phyloP scores from a whole-genome alignment of 1,284 basidiomycete genomes.

The Inonotus obliquus region DNA sequence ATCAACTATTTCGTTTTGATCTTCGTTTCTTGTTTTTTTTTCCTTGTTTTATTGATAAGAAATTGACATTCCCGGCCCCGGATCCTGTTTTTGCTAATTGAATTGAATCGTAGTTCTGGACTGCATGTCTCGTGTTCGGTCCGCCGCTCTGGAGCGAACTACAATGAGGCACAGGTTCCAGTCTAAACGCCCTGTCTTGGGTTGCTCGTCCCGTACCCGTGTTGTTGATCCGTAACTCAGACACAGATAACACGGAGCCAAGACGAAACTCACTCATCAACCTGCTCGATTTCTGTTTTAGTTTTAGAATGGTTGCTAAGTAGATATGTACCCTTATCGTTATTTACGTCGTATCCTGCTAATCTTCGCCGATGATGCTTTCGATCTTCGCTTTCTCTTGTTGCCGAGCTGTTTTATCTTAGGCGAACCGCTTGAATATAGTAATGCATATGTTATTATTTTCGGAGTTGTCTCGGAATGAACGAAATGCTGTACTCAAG shows the following conservation, averaged over 20 bases:
- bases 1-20: neutral
- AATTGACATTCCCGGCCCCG: neutral
- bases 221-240: neutral
- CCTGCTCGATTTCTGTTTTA: neutral
- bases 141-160: constrained; percentile 88
- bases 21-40: constrained; percentile 8
- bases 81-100: constrained; percentile 9
- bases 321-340: neutral
- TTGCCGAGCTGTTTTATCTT: neutral
- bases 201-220: neutral
- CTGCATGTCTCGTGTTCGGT: constrained; percentile 80
- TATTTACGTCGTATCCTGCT: neutral
- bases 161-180: neutral
- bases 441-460: neutral
- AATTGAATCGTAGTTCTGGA: constrained; percentile 64
- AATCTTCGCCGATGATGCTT: neutral
- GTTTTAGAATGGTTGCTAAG: neutral
- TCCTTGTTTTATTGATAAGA: neutral
- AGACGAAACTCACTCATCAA: neutral
- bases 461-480: neutral
- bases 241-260: neutral
- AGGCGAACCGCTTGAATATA: neutral
- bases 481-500: neutral
- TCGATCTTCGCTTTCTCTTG: neutral
- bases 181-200: neutral